Evolutionary conservation across 2,329 filamentous ascomycete species (phyloP), one percentile per base, ranked within the genome.

Genomic region (Tolypocladium inflatum): DNA sequence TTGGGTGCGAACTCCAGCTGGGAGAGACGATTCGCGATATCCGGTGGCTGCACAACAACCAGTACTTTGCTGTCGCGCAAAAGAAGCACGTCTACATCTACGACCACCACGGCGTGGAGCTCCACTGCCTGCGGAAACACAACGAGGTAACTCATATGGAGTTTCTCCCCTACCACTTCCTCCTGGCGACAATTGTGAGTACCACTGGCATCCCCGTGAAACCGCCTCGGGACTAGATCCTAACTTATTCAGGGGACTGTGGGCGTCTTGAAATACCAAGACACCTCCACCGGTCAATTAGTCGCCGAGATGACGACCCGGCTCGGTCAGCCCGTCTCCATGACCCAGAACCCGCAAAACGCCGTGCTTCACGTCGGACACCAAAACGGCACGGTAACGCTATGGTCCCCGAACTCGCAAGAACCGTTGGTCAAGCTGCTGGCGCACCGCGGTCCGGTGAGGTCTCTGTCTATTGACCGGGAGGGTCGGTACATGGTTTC

Each of bases 11-110:
- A 71, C 68, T 97, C 62, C 91, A 99, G 70, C 79, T 99, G 61
- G 85, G 87, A 55, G 94, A 99, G 78, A 97, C 91, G 0, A 82
- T 97, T 15, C 81, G 93, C 56, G 93, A 97, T 74, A 88, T 88
- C 33, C 88, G 87, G 69, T 99, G 91, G 89, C 80, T 97, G 66
- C 91, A 97, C 75, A 96, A 96, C 71, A 92, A 94, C 71, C 91
- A 96, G 65, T 89, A 85, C 74, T 97, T 97, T 74, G 93, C 93
- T 0, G 91, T 96, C 15, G 91, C 94, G 51, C 93, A 99, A 75
- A 97, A 96, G 79, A 94, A 93, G 74, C 88, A 94, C 65, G 90
- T 94, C 63, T 99, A 96, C 76, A 97, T 99, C 63, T 99, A 99
- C 77, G 94, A 97, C 68, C 81, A 85, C 58, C 84, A 90, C 58